Evolutionary conservation across 2,329 filamentous ascomycete genomes (phyloP).

Genomic region (Salinomyces thailandicus): DNA sequence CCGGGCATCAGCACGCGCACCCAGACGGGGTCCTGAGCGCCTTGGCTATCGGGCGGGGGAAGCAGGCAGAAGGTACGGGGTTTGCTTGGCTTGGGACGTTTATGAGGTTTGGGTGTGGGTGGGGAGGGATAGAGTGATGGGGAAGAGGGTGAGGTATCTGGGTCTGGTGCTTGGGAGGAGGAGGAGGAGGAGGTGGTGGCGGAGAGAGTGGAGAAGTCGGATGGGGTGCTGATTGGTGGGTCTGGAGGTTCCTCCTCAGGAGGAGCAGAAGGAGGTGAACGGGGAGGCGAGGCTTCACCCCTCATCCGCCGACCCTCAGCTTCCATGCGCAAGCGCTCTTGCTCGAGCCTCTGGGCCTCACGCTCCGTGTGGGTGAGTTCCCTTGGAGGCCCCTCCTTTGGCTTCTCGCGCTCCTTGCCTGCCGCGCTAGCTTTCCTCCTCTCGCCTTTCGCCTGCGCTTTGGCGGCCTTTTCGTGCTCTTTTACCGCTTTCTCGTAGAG

Average conservation of each 20-base stretch:
- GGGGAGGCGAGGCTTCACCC: slow-evolving; percentile 14
- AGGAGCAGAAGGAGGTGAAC: not conserved
- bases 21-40: slow-evolving; percentile 60
- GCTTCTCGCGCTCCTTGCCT: slow-evolving; percentile 12
- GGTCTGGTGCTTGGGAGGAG: not conserved
- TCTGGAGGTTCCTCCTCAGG: too few species aligned
- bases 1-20: slow-evolving; percentile 68
- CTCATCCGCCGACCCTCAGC: slow-evolving; percentile 20
- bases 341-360: slow-evolving; percentile 20
- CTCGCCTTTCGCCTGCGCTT: slow-evolving; percentile 43
- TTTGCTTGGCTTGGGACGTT: slow-evolving; percentile 30
- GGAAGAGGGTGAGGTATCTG: not conserved
- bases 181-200: not conserved
- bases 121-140: not conserved
- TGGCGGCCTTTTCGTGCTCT: slow-evolving; percentile 53
- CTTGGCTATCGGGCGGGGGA: slow-evolving; percentile 47
- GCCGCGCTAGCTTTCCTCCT: not conserved
- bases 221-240: too few species aligned
- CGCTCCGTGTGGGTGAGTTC: slow-evolving; percentile 20
- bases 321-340: slow-evolving; percentile 24
- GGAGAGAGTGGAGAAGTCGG: not conserved
- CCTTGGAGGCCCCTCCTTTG: slow-evolving; percentile 9
- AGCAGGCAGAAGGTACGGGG: slow-evolving; percentile 71
- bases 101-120: slow-evolving; percentile 5
- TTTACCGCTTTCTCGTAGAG: slow-evolving; percentile 57